Base-by-base conservation (phyloP, 2,329 filamentous ascomycete genomes). In the Pseudogymnoascus sp. region DNA sequence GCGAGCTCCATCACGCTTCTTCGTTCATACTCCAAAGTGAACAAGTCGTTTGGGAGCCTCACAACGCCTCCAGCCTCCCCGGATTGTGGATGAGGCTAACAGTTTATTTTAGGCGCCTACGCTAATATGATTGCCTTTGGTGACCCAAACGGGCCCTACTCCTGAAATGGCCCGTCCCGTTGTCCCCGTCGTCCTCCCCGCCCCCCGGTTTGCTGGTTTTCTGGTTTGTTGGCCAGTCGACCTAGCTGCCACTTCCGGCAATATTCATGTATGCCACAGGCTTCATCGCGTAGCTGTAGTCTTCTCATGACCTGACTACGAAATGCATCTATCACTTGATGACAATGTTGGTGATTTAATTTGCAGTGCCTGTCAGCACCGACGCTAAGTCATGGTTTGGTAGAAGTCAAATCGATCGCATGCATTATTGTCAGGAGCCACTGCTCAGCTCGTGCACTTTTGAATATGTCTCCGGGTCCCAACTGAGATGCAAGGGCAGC, bases 81-180 rank as follows among this genome's bases (percentile, higher is more conserved):
- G 29, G 29, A 2, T 21, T 54, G 29, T 54, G 47, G 29, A 33
- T 54, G 15, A 54, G 47, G 47, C 29, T 54, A 54, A 54, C 47
- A 33, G 29, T 21, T 54, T 54, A 54, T 13, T 54, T 54, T 54
- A 54, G 15, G 47, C 15, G 29, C 35, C 8, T 54, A 35, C 29
- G 26, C 47, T 35, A 33, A 5, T 13, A 54, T 33, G 26, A 2
- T 35, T 33, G 11, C 11, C 35, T 33, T 35, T 11, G 29, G 29
- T 54, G 29, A 5, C 7, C 9, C 15, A 35, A 29, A 54, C 29
- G 29, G 47, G 47, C 5, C 47, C 47, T 54, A 54, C 47, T 54
- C 47, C 47, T 54, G 47, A 54, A 54, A 54, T 33, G 47, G 47
- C 15, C 47, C 47, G 29, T 54, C 15, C 29, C 47, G 47, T 54